These are phyloP conservation scores for Oleoguttula mirabilis DNA, from an alignment of 495 filamentous ascomycete genomes.

Conservation along the genomic window DNA sequence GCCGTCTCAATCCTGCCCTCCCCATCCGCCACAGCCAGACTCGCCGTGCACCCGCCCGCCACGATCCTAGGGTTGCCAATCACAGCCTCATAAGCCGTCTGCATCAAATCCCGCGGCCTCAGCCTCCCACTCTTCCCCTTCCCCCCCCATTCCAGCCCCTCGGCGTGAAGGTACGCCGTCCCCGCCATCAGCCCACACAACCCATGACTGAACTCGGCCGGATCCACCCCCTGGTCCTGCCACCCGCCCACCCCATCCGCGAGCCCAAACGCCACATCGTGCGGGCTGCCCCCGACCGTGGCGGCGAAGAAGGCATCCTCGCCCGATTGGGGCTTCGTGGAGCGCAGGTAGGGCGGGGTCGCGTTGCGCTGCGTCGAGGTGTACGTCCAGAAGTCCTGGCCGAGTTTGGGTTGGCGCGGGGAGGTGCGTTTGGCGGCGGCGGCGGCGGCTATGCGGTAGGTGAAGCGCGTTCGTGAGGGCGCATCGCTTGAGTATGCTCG, in stretches of 20 bases:
- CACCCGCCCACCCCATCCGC: constrained; percentile 92
- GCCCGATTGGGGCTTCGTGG: constrained; percentile 52
- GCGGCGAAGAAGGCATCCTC: constrained; percentile 96
- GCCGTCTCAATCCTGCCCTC: constrained; percentile 72
- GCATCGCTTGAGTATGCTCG: constrained; percentile 1
- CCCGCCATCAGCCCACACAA: constrained; percentile 83
- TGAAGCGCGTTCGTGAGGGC: constrained; percentile 31
- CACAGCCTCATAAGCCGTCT: constrained; percentile 69
- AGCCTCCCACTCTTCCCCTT: too few relatives aligned
- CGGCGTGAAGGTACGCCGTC: constrained; percentile 39
- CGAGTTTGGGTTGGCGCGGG: constrained; percentile 45
- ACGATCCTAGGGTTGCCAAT: constrained; percentile 56
- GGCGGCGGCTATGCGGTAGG: constrained; percentile 55
- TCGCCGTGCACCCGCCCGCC: constrained; percentile 84
- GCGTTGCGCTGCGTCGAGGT: constrained; percentile 11
- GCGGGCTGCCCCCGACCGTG: constrained; percentile 45
- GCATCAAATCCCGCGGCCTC: constrained; percentile 59
- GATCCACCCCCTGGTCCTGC: constrained; percentile 80
- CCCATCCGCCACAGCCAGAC: constrained; percentile 57
- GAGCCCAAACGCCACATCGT: constrained; percentile 64
- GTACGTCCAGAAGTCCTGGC: constrained; percentile 20
- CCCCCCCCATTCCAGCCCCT: constrained; percentile 10
- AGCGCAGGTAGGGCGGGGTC: constrained; percentile 20
- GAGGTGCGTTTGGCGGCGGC: constrained; percentile 66
- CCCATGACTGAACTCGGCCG: constrained; percentile 90